Percentiles rank a stretch among this genome's conserved stretches.
phyloP scores from a whole-genome alignment of 495 filamentous ascomycete genomes.

The Collariella sp. region DNA sequence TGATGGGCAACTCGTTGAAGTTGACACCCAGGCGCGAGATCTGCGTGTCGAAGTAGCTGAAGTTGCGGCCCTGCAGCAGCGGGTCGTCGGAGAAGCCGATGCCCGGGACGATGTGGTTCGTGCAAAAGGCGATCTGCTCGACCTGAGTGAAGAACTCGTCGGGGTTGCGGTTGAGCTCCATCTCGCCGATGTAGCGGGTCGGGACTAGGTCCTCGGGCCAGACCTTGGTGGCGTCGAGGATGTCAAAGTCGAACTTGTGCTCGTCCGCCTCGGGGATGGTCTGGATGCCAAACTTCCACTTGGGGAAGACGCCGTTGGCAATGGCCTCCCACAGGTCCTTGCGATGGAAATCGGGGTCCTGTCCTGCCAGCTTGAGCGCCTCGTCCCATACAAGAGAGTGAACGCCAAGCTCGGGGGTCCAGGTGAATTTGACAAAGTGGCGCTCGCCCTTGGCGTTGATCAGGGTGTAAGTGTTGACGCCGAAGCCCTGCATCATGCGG shows the following conservation, averaged over 20 bases:
- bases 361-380: conserved; percentile 68
- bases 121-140: conserved; percentile 82
- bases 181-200: conserved; percentile 68
- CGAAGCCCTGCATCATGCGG: conserved; percentile 89
- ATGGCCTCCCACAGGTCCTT: conserved; percentile 81
- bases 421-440: conserved; percentile 77
- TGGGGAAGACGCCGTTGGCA: conserved; percentile 59
- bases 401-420: conserved; percentile 67
- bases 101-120: conserved; percentile 74
- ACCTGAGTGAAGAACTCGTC: conserved; percentile 84
- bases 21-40: conserved; percentile 73
- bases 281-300: conserved; percentile 81
- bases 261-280: conserved; percentile 59
- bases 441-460: conserved; percentile 63
- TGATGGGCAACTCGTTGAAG: conserved; percentile 82
- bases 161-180: conserved; percentile 73
- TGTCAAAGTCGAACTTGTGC: conserved; percentile 83
- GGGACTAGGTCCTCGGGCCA: conserved; percentile 84
- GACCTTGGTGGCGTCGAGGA: conserved; percentile 84
- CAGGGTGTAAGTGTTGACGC: conserved; percentile 75
- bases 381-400: conserved; percentile 87
- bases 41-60: conserved; percentile 84
- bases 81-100: conserved; percentile 85
- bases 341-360: conserved; percentile 83
- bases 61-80: conserved; percentile 74